Percentiles rank a stretch among this genome's conserved stretches.
phyloP scores from a whole-genome alignment of 2,329 filamentous ascomycete genomes.

The Fusarium sacchari region DNA sequence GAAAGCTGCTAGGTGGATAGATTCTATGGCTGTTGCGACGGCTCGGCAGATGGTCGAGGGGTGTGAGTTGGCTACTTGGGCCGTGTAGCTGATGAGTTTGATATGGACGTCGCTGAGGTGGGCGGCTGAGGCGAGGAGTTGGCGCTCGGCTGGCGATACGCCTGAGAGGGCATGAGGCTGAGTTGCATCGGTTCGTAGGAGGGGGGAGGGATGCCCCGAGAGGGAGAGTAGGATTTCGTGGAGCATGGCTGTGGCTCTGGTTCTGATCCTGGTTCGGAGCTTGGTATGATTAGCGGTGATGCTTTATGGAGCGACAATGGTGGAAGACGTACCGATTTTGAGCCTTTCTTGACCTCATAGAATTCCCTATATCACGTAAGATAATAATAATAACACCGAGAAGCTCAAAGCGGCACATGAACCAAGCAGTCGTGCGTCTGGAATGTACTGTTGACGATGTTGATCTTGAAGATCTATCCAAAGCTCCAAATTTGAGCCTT shows the following conservation, averaged over 20 bases:
- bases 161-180: slow-evolving; percentile 58
- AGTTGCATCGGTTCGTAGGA: slow-evolving; percentile 71
- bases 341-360: slow-evolving; percentile 50
- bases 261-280: slow-evolving; percentile 18
- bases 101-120: slow-evolving; percentile 83
- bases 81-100: slow-evolving; percentile 73
- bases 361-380: slow-evolving; percentile 56
- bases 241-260: slow-evolving; percentile 72
- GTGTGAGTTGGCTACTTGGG: slow-evolving; percentile 75
- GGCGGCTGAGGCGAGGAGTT: slow-evolving; percentile 80
- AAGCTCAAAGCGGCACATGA: slow-evolving; percentile 66
- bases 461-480: background rate
- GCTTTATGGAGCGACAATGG: background rate
- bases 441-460: background rate
- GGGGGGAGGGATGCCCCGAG: slow-evolving; percentile 90
- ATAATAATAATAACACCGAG: slow-evolving; percentile 61
- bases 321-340: slow-evolving; percentile 35
- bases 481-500: background rate
- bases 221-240: slow-evolving; percentile 98
- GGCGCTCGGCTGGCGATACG: slow-evolving; percentile 81
- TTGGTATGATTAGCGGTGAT: slow-evolving; percentile 29
- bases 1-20: slow-evolving; percentile 80
- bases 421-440: slow-evolving; percentile 5
- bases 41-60: slow-evolving; percentile 86
- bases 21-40: slow-evolving; percentile 80